These are phyloP conservation scores for Eucalyptus regnans DNA, from an alignment of 345 rosid genomes.

Conservation along the genomic window DNA sequence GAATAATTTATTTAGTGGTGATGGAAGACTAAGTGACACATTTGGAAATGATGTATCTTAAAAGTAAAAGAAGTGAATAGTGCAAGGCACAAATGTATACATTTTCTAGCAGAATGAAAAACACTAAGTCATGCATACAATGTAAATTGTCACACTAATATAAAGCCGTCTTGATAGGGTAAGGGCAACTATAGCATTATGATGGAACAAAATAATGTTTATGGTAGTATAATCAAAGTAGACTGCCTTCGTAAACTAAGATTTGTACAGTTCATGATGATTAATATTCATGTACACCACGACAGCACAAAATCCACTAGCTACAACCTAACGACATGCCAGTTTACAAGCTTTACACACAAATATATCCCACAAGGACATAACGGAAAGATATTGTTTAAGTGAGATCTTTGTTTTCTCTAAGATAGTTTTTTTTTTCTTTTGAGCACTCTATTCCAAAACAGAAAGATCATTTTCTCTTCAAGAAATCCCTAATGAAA, in stretches of 20 bases:
- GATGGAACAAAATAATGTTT: not conserved
- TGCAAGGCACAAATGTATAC: not conserved
- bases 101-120: not conserved
- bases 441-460: not conserved
- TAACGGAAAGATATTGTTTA: not conserved
- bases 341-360: not conserved
- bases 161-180: not conserved
- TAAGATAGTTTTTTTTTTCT: not conserved
- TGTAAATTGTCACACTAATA: not conserved
- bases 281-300: not conserved
- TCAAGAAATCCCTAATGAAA: not conserved
- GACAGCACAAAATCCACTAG: not conserved
- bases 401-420: not conserved
- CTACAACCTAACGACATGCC: not conserved
- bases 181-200: not conserved
- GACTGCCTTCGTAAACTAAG: not conserved
- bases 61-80: not conserved
- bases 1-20: not conserved
- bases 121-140: not conserved
- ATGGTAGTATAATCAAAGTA: not conserved
- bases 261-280: not conserved
- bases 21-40: not conserved
- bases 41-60: not conserved
- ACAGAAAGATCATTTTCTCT: not conserved
- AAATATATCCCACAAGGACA: not conserved